Percentiles rank a stretch among this genome's conserved stretches.
Evolutionary conservation across 139 green algal species (phyloP).

Genomic region (Asterochloris sp.): DNA sequence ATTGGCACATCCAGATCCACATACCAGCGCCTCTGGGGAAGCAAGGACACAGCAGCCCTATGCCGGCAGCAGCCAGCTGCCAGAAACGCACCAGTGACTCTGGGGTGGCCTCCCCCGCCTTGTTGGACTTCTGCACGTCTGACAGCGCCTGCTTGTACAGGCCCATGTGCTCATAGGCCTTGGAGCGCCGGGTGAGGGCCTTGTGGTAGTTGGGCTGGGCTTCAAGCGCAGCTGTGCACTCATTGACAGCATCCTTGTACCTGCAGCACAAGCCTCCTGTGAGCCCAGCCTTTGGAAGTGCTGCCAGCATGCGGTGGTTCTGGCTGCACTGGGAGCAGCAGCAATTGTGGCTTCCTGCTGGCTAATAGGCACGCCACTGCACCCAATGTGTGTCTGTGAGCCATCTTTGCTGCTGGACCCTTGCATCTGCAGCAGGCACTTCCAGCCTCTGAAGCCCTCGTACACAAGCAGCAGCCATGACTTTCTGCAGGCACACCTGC

Average conservation of each 20-base stretch:
- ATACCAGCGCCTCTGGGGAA: not conserved
- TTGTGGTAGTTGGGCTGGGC: conserved; percentile 50
- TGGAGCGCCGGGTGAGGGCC: conserved; percentile 60
- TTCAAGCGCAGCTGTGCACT: conserved; percentile 70
- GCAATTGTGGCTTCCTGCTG: not conserved
- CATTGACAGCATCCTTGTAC: conserved; percentile 78
- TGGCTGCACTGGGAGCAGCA: no score
- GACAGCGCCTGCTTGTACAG: conserved; percentile 74
- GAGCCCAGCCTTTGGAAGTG: not conserved
- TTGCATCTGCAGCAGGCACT: no score
- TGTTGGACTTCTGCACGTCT: conserved; percentile 62
- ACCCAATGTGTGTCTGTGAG: no score
- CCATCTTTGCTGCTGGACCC: no score
- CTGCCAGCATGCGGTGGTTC: no score
- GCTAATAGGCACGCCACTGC: no score
- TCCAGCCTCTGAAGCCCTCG: no score
- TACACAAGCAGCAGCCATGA: no score
- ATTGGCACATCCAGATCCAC: no score
- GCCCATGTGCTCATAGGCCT: conserved; percentile 75
- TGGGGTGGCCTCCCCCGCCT: conserved; percentile 42
- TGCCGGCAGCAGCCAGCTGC: not conserved
- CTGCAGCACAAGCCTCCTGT: conserved; percentile 28
- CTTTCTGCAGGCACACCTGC: no score
- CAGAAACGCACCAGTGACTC: conserved; percentile 38
- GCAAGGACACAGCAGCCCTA: not conserved